phyloP scores from a whole-genome alignment of 306 rosid species.

The Vachellia collinsii region DNA sequence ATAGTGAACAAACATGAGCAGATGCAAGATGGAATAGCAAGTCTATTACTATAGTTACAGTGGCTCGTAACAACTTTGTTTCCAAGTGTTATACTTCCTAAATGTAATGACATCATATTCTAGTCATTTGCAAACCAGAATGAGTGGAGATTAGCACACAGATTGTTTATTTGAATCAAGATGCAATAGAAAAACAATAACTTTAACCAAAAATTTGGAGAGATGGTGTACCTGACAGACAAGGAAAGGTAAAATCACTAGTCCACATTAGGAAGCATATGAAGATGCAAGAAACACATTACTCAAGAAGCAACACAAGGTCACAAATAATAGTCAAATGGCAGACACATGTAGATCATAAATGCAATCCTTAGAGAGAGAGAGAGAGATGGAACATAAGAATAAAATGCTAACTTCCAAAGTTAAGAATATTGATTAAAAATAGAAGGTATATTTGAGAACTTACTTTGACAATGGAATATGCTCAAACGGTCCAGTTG shows the following conservation, averaged over 20 bases:
- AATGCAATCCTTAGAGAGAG: background rate
- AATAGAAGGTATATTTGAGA: conserved; percentile 10
- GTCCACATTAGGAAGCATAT: background rate
- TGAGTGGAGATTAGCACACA: background rate
- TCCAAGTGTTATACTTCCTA: background rate
- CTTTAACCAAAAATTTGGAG: background rate
- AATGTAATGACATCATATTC: background rate
- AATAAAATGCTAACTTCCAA: background rate
- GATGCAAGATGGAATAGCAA: background rate
- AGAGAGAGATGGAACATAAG: background rate
- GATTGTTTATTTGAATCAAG: background rate
- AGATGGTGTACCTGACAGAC: background rate
- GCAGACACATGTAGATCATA: background rate
- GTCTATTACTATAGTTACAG: background rate
- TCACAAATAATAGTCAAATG: conserved; percentile 1
- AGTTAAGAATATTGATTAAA: conserved; percentile 7
- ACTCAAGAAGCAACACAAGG: conserved; percentile 15
- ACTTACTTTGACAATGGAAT: conserved; percentile 85
- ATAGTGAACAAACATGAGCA: background rate
- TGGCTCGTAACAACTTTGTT: background rate
- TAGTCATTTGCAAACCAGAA: background rate
- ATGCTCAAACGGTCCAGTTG: conserved; percentile 89
- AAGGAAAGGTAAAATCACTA: background rate
- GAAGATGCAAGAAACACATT: conserved; percentile 13
- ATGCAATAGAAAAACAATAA: background rate